phyloP scores from a whole-genome alignment of 345 rosid genomes.

The Leavenworthia alabamica region DNA sequence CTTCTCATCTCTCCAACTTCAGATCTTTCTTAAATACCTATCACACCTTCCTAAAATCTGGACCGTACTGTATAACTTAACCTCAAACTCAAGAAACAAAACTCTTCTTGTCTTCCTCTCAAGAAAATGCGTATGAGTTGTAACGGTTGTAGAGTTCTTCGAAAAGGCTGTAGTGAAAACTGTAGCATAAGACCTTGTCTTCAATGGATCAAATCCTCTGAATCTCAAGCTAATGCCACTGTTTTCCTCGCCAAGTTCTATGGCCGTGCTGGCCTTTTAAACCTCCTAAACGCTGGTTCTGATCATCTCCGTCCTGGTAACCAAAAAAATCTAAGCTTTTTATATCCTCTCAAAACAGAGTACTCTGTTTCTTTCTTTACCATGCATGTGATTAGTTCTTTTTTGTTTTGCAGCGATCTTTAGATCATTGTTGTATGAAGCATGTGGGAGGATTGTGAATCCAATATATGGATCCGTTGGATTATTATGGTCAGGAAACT shows the following conservation, averaged over 20 bases:
- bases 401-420: conserved; percentile 56
- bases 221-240: conserved; percentile 92
- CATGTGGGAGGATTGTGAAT: conserved; percentile 93
- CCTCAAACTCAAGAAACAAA: not conserved
- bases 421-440: conserved; percentile 91
- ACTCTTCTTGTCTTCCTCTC: not conserved
- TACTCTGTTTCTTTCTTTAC: not conserved
- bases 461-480: conserved; percentile 98
- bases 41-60: conserved; percentile 1
- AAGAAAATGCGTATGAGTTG: conserved; percentile 84
- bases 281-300: conserved; percentile 94
- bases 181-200: conserved; percentile 90
- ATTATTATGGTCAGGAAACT: conserved; percentile 80
- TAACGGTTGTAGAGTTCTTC: conserved; percentile 92
- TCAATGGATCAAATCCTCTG: conserved; percentile 91
- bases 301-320: conserved; percentile 92
- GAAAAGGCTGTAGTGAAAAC: conserved; percentile 88
- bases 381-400: not conserved
- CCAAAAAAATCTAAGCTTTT: not conserved
- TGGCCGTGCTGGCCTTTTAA: conserved; percentile 95
- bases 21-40: conserved; percentile 7
- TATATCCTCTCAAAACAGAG: not conserved
- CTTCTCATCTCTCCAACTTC: conserved; percentile 19
- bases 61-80: conserved; percentile 19
- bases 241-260: conserved; percentile 95